Evolutionary conservation across 345 rosid species (phyloP).

Genomic region (Eucalyptus cloeziana): DNA sequence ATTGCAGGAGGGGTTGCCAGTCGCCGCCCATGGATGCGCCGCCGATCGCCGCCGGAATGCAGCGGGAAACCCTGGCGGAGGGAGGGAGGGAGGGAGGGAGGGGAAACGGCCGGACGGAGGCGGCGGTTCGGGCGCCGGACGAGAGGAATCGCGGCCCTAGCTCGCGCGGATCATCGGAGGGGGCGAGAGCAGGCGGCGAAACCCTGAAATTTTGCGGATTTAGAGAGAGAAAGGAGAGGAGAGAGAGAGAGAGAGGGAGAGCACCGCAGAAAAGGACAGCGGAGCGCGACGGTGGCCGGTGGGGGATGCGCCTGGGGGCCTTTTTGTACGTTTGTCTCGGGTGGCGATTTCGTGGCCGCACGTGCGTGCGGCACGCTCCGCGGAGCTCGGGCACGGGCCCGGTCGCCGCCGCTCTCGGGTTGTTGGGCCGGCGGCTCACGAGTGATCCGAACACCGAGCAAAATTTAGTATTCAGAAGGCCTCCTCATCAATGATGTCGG

Average conservation of each 20-base stretch:
- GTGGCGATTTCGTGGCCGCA: background rate
- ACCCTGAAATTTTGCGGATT: background rate
- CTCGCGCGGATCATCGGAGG: background rate
- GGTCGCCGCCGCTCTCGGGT: background rate
- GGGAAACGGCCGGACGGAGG: background rate
- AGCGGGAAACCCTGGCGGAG: background rate
- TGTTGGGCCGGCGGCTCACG: background rate
- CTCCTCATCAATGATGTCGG: background rate
- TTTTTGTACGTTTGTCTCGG: background rate
- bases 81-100: background rate
- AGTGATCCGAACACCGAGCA: background rate
- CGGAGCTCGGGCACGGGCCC: background rate
- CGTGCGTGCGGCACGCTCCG: background rate
- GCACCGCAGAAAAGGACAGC: background rate
- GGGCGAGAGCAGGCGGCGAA: background rate
- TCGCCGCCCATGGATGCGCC: conserved; percentile 37
- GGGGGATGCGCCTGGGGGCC: background rate
- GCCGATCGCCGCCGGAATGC: background rate
- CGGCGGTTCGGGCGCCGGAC: background rate
- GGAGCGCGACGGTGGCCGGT: background rate
- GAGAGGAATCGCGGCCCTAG: background rate
- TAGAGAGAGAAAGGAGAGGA: background rate
- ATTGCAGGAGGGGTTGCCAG: conserved; percentile 68
- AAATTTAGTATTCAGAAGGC: background rate
- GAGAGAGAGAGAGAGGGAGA: background rate